Base-by-base conservation (phyloP, 352 stramenopile genomes). In the Peronospora farinosa region DNA sequence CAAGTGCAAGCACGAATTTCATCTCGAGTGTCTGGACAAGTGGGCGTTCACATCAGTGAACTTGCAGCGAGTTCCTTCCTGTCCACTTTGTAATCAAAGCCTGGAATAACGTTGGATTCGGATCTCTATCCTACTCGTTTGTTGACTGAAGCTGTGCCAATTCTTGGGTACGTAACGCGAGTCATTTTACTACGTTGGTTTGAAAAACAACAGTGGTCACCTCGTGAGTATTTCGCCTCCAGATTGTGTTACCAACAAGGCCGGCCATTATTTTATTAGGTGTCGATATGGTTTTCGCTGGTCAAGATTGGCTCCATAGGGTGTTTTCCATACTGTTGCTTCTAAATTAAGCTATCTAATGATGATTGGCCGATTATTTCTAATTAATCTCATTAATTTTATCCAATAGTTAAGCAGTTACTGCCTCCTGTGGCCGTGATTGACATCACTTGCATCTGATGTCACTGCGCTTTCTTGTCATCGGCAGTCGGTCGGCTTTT, bases 1-100 rank as follows among this genome's bases (percentile, higher is more conserved):
- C 47, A 84, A 74, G 54, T 94, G 84, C 62, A 88, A 89, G 51
- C 84, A 94, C 69, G 79, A 90, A 60, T 94, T 92, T 56, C 84
- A 94, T 46, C 59, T 94, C 38, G 84, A 94, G 61, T 94, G 84
- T 65, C 67, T 94, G 37, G 84, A 94, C 65, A 87, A 88, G 57
- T 94, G 84, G 84, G 80, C 81, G 10, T 86, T 90, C 59, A 88
- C 81, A 11, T 84, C 76, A 0, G 78, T 84, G 44, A 84, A 72
- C 50, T 73, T 74, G 27, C 69, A 84, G 40, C 75, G 78, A 35
- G 62, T 65, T 47, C 84, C 84, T 36, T 81, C 69, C 6, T 94
- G 84, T 41, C 84, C 84, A 41, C 67, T 94, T 15, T 94, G 84
- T 51, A 93, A 91, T 51, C 82, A 93, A 67, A 57, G 46, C 1